Base-by-base conservation (phyloP, 345 rosid genomes). In the Schrenkiella parvula region DNA sequence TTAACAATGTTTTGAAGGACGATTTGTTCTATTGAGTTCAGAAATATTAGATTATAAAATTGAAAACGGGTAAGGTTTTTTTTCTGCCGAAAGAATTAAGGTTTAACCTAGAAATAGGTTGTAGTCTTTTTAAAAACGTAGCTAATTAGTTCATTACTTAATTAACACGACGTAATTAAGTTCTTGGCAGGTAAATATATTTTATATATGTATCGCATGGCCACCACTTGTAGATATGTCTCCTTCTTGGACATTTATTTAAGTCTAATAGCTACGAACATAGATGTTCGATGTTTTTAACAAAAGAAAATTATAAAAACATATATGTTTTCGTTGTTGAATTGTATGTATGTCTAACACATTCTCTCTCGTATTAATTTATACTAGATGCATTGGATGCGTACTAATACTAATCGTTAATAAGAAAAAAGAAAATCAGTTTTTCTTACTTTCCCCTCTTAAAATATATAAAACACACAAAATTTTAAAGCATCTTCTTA, bases 191-290 rank as follows among this genome's bases (percentile, higher is more conserved):
- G 10, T 60, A 60, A 39, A 60, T 60, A 21, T 23, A 60, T 25
- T 22, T 25, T 15, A 46, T 22, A 31, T 47, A 21, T 64, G 2
- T 29, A 29, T 18, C 55, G 56, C 69, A 64, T 47, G 56, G 43
- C 14, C 42, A 64, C 56, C 56, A 32, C 56, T 64, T 64, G 69
- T 64, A 64, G 47, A 19, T 18, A 31, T 61, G 23, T 61, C 22
- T 61, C 66, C 41, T 21, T 47, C 47, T 34, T 31, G 7, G 12
- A 14, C 56, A 47, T 47, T n/a, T n/a, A n/a, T n/a, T 47, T 8
- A 44, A 44, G 54, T 63, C 37, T 63, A 23, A 11, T 63, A 28
- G 19, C 25, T 17, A 21, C n/a, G n/a, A n/a, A n/a, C n/a, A n/a
- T n/a, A n/a, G n/a, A n/a, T n/a, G n/a, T n/a, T n/a, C n/a, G n/a